These are phyloP conservation scores for Marchantia paleacea DNA, from an alignment of 225 moss, liverwort and hornwort species.

Conservation along the genomic window DNA sequence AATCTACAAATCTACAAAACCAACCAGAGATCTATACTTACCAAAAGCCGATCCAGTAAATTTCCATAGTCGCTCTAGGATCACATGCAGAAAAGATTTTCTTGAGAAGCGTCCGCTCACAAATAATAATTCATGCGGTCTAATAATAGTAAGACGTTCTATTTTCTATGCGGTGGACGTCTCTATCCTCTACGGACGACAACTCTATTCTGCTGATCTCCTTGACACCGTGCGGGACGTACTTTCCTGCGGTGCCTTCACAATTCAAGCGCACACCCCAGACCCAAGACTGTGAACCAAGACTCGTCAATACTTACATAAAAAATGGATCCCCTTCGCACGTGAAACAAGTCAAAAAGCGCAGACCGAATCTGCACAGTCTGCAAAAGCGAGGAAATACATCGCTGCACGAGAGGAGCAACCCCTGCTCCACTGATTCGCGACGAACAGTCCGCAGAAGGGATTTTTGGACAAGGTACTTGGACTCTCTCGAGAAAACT, in stretches of 20 bases:
- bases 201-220: not conserved
- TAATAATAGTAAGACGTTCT: not conserved
- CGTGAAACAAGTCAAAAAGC: conserved; percentile 12
- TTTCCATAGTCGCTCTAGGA: too few relatives aligned
- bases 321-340: conserved; percentile 12
- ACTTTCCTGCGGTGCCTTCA: not conserved
- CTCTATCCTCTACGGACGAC: too few relatives aligned
- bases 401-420: not conserved
- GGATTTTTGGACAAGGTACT: not conserved
- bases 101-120: too few relatives aligned
- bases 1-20: not conserved
- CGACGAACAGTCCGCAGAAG: not conserved
- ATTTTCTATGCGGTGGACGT: too few relatives aligned
- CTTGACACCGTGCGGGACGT: not conserved
- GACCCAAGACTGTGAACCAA: not conserved
- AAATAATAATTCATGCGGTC: not conserved
- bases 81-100: too few relatives aligned
- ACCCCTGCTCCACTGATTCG: not conserved
- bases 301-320: conserved; percentile 39
- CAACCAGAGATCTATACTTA: not conserved
- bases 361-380: conserved; percentile 18
- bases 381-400: not conserved
- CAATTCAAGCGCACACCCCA: not conserved
- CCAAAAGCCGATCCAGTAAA: not conserved
- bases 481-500: not conserved